Evolutionary conservation across 208 protist species (phyloP).

Genomic region (Borovskyia barvae): DNA sequence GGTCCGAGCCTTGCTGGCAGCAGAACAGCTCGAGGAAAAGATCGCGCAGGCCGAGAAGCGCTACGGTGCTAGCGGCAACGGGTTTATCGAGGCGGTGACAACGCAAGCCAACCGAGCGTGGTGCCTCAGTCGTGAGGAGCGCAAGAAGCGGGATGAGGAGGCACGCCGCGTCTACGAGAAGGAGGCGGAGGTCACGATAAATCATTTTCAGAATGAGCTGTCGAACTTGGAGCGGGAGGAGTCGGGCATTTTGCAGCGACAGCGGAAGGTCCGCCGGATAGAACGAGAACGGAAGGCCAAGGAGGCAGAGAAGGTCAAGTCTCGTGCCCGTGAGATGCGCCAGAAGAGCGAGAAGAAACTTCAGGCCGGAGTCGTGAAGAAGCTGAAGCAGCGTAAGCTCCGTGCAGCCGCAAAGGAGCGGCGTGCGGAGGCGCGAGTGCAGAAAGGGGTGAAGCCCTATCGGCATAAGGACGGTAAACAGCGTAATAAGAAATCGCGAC

Average conservation of each 20-base stretch:
- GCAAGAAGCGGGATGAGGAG: constrained; percentile 62
- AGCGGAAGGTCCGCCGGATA: constrained; percentile 43
- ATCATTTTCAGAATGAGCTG: constrained; percentile 83
- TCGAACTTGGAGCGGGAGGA: constrained; percentile 67
- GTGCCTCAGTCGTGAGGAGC: constrained; percentile 75
- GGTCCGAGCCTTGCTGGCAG: constrained; percentile 61
- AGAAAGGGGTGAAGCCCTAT: constrained; percentile 51
- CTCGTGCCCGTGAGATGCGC: constrained; percentile 45
- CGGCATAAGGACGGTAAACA: constrained; percentile 57
- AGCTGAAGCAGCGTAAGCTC: constrained; percentile 86
- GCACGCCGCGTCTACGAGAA: constrained; percentile 72
- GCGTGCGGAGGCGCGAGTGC: constrained; percentile 60
- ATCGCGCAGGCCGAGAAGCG: constrained; percentile 80
- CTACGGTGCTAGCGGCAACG: constrained; percentile 31
- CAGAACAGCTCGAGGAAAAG: constrained; percentile 70
- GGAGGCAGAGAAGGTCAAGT: constrained; percentile 59
- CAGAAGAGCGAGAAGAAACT: constrained; percentile 81
- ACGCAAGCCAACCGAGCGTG: constrained; percentile 59
- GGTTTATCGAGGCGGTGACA: constrained; percentile 29
- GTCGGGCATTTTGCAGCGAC: constrained; percentile 43
- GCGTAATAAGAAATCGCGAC: constrained; percentile 74
- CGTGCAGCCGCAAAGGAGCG: constrained; percentile 60
- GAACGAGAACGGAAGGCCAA: constrained; percentile 55
- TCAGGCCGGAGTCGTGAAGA: constrained; percentile 77
- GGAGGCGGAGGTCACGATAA: constrained; percentile 85